phyloP scores from a whole-genome alignment of 2,329 filamentous ascomycete genomes.

The Colletotrichum scovillei region DNA sequence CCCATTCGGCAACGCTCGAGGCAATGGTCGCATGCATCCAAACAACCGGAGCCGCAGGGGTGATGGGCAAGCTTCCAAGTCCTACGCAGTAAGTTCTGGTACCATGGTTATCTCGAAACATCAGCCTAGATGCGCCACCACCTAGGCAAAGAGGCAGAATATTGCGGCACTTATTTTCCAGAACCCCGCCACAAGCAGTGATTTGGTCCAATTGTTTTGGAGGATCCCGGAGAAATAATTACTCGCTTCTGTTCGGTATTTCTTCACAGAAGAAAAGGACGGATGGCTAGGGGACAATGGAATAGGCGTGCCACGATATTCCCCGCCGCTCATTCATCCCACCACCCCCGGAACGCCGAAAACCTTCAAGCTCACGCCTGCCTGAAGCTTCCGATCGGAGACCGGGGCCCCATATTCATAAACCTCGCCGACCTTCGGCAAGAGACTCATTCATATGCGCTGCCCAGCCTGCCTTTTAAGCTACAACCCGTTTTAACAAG shows the following conservation, averaged over 20 bases:
- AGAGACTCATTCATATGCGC: neutral
- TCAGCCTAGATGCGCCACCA: slow-evolving; percentile 7
- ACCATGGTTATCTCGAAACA: neutral
- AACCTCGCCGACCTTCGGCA: neutral
- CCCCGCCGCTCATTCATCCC: slow-evolving; percentile 2
- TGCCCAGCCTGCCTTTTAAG: neutral
- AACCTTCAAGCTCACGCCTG: neutral
- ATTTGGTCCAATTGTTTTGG: neutral
- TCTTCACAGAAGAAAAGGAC: neutral
- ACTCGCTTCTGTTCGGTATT: neutral
- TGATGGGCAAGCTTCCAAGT: neutral
- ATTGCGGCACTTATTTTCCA: neutral
- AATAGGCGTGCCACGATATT: neutral
- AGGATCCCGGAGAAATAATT: neutral
- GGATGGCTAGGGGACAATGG: neutral
- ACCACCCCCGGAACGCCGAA: slow-evolving; percentile 6
- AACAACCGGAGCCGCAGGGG: neutral
- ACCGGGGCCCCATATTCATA: neutral
- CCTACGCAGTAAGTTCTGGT: neutral
- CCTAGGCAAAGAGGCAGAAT: neutral
- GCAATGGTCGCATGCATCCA: slow-evolving; percentile 12
- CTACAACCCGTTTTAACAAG: neutral
- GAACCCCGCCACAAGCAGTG: neutral
- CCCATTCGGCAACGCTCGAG: neutral
- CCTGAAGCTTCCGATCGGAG: neutral